These are phyloP conservation scores for Ceratocystis huliohia DNA, from an alignment of 2,329 filamentous ascomycete genomes.

Conservation along the genomic window DNA sequence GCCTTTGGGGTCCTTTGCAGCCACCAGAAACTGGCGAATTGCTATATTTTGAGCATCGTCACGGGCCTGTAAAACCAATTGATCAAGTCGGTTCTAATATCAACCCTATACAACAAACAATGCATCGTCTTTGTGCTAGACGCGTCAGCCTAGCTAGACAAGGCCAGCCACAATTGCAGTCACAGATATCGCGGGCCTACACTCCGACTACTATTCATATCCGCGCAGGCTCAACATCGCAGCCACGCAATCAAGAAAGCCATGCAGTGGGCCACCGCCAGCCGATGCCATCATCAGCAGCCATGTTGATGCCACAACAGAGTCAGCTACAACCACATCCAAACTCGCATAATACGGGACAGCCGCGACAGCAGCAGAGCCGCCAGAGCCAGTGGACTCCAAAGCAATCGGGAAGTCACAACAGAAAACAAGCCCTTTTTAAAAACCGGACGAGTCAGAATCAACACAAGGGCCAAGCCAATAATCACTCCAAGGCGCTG, in stretches of 20 bases:
- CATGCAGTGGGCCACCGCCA: not conserved
- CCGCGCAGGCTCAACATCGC: slow-evolving; percentile 2
- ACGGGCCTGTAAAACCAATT: not conserved
- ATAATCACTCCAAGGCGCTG: not conserved
- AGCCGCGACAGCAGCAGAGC: too few relatives aligned
- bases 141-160: not conserved
- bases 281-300: not conserved
- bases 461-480: too few relatives aligned
- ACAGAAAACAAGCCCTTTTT: too few relatives aligned
- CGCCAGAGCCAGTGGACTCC: too few relatives aligned
- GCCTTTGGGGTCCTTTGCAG: not conserved
- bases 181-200: not conserved
- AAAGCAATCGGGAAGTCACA: too few relatives aligned
- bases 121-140: not conserved
- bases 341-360: too few relatives aligned
- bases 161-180: not conserved
- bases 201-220: not conserved
- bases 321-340: not conserved
- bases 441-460: too few relatives aligned
- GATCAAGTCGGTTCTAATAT: not conserved
- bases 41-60: not conserved
- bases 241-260: not conserved
- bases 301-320: not conserved
- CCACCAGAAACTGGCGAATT: not conserved
- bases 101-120: not conserved